phyloP scores from a whole-genome alignment of 192 early-diverging fungal species.

The Pilaira anomala region DNA sequence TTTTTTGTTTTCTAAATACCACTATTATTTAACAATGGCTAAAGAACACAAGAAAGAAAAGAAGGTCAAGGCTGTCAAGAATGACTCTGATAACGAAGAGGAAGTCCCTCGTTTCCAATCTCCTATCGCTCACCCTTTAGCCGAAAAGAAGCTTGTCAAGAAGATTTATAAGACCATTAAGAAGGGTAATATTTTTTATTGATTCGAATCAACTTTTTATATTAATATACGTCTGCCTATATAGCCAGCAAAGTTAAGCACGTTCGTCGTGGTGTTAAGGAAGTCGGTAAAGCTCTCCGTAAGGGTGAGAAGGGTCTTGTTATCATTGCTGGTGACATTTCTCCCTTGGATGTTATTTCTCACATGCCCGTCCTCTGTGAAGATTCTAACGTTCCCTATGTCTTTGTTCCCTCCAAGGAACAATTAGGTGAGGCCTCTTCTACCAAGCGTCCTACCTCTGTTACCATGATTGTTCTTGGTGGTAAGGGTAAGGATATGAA shows the following conservation, averaged over 20 bases:
- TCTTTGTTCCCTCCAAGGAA: conserved; percentile 94
- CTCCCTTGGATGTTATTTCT: conserved; percentile 95
- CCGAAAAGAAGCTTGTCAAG: conserved; percentile 79
- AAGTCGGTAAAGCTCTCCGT: conserved; percentile 93
- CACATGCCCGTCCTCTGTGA: conserved; percentile 98
- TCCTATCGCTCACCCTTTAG: conserved; percentile 79
- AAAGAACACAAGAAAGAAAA: conserved; percentile 56
- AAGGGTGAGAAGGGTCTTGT: conserved; percentile 95
- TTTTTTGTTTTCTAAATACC: neutral
- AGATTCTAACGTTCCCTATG: conserved; percentile 90
- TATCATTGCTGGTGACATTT: conserved; percentile 94
- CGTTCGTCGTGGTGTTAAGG: conserved; percentile 94
- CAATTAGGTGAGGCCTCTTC: conserved; percentile 89
- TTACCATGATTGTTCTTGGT: conserved; percentile 83
- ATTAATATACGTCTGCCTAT: neutral
- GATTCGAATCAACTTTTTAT: neutral
- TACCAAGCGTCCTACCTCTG: conserved; percentile 94
- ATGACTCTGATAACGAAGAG: conserved; percentile 48
- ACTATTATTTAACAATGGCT: conserved; percentile 26
- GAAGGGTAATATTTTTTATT: conserved; percentile 58
- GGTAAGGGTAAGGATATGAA: conserved; percentile 69
- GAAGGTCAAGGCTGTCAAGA: conserved; percentile 36
- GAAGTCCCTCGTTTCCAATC: conserved; percentile 54
- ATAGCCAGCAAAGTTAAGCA: conserved; percentile 82
- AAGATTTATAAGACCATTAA: conserved; percentile 87